These are phyloP conservation scores for Rhododendron williamsianum DNA, from an alignment of 148 eudicot genomes.

Conservation along the genomic window DNA sequence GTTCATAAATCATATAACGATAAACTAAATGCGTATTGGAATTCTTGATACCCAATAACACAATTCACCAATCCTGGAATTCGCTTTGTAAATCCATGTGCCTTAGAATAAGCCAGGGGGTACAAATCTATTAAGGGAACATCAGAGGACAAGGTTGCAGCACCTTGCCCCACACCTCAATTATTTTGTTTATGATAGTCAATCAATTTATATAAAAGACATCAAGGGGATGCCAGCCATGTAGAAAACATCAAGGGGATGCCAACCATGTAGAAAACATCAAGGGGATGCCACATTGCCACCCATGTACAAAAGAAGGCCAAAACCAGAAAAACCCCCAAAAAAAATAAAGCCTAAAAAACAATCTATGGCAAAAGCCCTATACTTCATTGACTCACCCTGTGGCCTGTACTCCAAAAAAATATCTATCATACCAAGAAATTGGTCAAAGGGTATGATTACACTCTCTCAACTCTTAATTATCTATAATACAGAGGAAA, in stretches of 20 bases:
- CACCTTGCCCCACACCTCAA: neutral
- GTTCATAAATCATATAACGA: neutral
- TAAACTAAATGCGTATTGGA: neutral
- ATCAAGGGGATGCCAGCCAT: neutral
- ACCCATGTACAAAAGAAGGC: neutral
- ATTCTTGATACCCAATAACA: neutral
- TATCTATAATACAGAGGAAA: neutral
- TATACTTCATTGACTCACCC: neutral
- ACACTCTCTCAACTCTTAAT: neutral
- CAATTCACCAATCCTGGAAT: neutral
- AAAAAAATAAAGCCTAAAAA: neutral
- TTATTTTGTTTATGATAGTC: too few species aligned
- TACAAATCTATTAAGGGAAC: too few species aligned
- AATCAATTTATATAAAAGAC: neutral
- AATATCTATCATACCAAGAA: neutral
- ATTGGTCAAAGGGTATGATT: too few species aligned
- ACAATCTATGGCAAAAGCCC: neutral
- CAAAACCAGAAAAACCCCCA: neutral
- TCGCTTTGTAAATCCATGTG: too few species aligned
- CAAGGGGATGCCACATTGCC: too few species aligned
- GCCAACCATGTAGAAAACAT: neutral
- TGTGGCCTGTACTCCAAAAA: neutral
- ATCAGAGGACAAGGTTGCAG: too few species aligned
- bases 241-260: neutral
- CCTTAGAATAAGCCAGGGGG: too few species aligned